Base-by-base conservation (phyloP, 345 rosid species). In the Durio zibethinus region DNA sequence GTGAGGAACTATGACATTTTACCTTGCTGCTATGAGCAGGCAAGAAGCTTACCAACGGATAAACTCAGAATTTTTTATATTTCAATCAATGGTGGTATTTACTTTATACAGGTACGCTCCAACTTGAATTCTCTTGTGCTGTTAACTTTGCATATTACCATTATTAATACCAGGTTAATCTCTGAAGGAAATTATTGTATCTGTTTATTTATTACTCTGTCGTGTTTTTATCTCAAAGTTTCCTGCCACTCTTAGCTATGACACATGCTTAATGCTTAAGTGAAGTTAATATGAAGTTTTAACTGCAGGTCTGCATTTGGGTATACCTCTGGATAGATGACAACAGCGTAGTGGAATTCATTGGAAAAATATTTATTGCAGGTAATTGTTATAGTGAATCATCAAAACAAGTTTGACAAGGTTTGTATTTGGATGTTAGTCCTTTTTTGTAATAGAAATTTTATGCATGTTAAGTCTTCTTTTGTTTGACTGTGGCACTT, bases 11-110 rank as follows among this genome's bases (percentile, higher is more conserved):
- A 38, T 82, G 42, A 86, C 59, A 40, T 74, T 66, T 74, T 81
- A 18, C 35, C 57, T 77, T 80, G 52, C 64, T 47, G 29, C 75
- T 33, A 72, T 79, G 76, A 74, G 63, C 95, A 97, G 99, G 99
- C 99, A 42, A 90, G 97, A 86, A 91, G 96, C 84, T 85, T 97
- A 82, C 98, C 99, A 35, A 88, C 99, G 10, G 97, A 92, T 86
- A 92, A 90, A 85, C 94, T 97, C 73, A 84, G 92, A 82, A 81
- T 87, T 5, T 77, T 86, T 31, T 97, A 90, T 82, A 79, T 92
- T 50, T 75, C 86, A 45, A 86, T 89, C 82, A 97, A 94, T 29
- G 89, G 48, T 61, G 88, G 43, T 66, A 82, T 97, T 10, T 97
- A 97, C 78, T 76, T 92, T 42, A 77, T 92, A 76, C 99, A 97